Evolutionary conservation across 169 alveolate species (phyloP), one percentile per base, ranked within the genome.

Genomic region (Amoebophrya sp.): DNA sequence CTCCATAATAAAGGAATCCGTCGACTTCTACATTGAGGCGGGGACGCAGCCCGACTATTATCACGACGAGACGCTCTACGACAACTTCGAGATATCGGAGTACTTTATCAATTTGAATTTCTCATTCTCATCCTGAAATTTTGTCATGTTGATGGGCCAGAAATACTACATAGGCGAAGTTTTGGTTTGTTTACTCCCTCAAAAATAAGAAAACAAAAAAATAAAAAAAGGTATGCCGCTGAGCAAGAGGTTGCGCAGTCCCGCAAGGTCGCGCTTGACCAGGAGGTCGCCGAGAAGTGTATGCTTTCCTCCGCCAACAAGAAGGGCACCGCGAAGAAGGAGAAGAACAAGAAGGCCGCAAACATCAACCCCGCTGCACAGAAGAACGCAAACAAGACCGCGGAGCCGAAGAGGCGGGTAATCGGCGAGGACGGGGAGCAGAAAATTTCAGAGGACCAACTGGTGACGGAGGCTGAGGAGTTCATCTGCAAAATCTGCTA

Each of bases 401-500:
- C 23, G 78, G 78, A 58, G 23, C 7, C 4, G 23, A 58, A n/a
- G 78, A 58, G 23, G 78, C 78, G 78, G 26, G 78, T 58, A 2
- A 58, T 58, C 34, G 78, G 39, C 7, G 78, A 58, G 26, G 34
- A 58, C 34, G 78, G 78, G 78, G 78, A 58, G 78, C 78, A 58
- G 34, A 58, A 58, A n/a, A 58, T 58, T 1, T 2, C 34, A 1
- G 78, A 58, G 34, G 78, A 58, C 34, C 78, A 58, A 16, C 34
- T 58, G 7, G 78, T 58, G 40, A 40, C 69, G 41, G 90, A 88
- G 41, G 45, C 90, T 0, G 90, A 88, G 31, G 90, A 88, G 70
- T 88, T 88, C 40, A 58, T 88, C 70, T 88, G 90, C 70, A 88
- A 88, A 41, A 88, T 88, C 90, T 88, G 90, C 70, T 58, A 88